Evolutionary conservation across 2,329 filamentous ascomycete genomes (phyloP), one percentile per base, ranked within the genome.

Genomic region (Ophiostoma montium): DNA sequence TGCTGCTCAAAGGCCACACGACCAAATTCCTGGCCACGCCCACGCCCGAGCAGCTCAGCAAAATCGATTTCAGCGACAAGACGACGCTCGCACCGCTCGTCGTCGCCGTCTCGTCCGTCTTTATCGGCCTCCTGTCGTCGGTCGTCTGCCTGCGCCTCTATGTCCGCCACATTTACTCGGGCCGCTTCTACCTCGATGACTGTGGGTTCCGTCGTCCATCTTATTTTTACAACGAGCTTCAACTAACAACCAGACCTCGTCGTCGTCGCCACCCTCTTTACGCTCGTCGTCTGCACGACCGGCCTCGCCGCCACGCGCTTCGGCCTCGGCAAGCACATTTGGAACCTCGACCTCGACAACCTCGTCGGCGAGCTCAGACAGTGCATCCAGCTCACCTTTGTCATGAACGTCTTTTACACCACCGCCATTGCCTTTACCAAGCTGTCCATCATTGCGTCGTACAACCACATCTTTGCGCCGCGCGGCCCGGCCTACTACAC

Each of bases 361-460:
- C 52, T 57, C 10, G 18, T 58, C 4, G 50, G 48, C 11, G 43
- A 48, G 3, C 18, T 58, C 42, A 54, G 52, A 21, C 33, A 33
- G 1, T 56, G 55, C 47, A 55, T 60, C 44, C 51, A 59, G 54
- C 48, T 57, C 31, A 57, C 56, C 27, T 57, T 57, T 19, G 53
- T 59, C 11, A 57, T 55, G 45, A 61, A 61, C 49, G 46, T 61
- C 10, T 59, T 59, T 23, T 59, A 60, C 42, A 54, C 57, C 7
- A 53, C 54, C 6, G 56, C 56, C 39, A 57, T 57, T 7, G 53
- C 56, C 33, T 55, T 59, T 7, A 60, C 58, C 39, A 61, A 62
- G 41, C 47, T 61, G n/a, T 60, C 58, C n/a, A 59, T 62, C 44
- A 44, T 61, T 32, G 54, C 53, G 38, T 58, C 58, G n/a, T 61